A percentile compares a stretch with the other conserved stretches of the same genome.
These are phyloP conservation scores for Fulvia fulva DNA, from an alignment of 2,329 filamentous ascomycete genomes.

Conservation along the genomic window DNA sequence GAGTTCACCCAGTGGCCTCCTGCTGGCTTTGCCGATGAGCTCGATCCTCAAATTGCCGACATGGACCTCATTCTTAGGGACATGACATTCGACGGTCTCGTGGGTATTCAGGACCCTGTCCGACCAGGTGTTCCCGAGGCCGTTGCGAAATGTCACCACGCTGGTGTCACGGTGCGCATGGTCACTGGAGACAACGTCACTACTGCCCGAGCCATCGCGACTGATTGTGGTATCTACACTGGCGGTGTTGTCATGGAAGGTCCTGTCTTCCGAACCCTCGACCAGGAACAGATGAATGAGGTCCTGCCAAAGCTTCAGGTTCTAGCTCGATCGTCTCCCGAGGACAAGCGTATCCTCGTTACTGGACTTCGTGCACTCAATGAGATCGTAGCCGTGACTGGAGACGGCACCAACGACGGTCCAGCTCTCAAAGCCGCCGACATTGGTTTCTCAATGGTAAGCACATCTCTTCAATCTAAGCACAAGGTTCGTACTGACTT, in stretches of 20 bases:
- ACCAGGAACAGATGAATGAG: conserved; percentile 45
- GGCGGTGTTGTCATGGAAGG: conserved; percentile 44
- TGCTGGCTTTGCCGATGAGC: conserved; percentile 54
- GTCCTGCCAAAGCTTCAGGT: conserved; percentile 63
- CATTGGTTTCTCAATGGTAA: conserved; percentile 61
- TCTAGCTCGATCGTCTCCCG: conserved; percentile 64
- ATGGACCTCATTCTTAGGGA: conserved; percentile 68
- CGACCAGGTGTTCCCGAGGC: conserved; percentile 64
- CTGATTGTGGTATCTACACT: conserved; percentile 65
- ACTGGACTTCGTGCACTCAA: conserved; percentile 60
- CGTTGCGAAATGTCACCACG: conserved; percentile 62
- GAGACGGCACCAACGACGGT: conserved; percentile 64
- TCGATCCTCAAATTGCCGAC: conserved; percentile 59
- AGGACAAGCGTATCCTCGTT: conserved; percentile 65
- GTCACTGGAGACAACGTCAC: conserved; percentile 69
- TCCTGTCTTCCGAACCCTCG: conserved; percentile 42
- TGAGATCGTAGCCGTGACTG: conserved; percentile 63
- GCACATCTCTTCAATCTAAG: too few species aligned
- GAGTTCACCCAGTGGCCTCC: conserved; percentile 78
- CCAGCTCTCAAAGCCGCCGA: conserved; percentile 63
- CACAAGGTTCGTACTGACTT: too few species aligned
- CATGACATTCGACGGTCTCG: conserved; percentile 69
- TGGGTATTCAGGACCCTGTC: conserved; percentile 71
- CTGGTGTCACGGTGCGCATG: conserved; percentile 69
- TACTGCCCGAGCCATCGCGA: conserved; percentile 70